Evolutionary conservation across 441 rosid genomes (phyloP), one percentile per base, ranked within the genome.

Genomic region (Populus hybrid): DNA sequence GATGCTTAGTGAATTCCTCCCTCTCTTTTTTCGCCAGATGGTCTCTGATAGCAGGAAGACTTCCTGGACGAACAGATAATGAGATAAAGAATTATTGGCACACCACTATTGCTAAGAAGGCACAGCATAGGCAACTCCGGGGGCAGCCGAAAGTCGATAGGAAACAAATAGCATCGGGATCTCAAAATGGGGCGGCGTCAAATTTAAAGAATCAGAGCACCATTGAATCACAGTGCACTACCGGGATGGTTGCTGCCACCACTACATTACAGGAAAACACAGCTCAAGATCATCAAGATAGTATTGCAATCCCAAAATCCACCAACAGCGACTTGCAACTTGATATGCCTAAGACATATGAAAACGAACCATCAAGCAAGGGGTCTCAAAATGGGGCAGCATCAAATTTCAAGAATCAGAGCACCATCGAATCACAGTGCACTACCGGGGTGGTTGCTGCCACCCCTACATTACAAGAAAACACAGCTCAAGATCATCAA

Each of bases 31-130:
- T 3, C 3, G 3, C 2, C 78, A 92, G 97, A 73, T 92, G 97
- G 94, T 84, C 94, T 18, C 42, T 92, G 69, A 89, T 92, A 73
- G 97, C 97, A 23, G 94, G 97, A 53, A 89, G 94, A 79, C 82
- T 92, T 71, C 97, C 94, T 0, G 97, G 94, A 69, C 86, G 94
- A 73, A 87, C 93, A 0, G 97, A 90, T 64, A 85, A 89, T 78
- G 94, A 92, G 85, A 88, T 92, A 42, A 90, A 81, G 82, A 90
- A 87, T 67, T 90, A 88, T 74, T 92, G 97, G 97, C 90, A 92
- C 74, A 76, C 82, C 64, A 81, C 74, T 63, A 66, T 84, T 26
- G 78, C 84, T 4, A 81, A 81, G 66, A 84, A 74, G 59, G 53
- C 68, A 11, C 31, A 29, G 3, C 31, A 29, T 3, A 29, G 31